Evolutionary conservation across 2,329 filamentous ascomycete genomes (phyloP).

Genomic region (Apiospora saccharicola): DNA sequence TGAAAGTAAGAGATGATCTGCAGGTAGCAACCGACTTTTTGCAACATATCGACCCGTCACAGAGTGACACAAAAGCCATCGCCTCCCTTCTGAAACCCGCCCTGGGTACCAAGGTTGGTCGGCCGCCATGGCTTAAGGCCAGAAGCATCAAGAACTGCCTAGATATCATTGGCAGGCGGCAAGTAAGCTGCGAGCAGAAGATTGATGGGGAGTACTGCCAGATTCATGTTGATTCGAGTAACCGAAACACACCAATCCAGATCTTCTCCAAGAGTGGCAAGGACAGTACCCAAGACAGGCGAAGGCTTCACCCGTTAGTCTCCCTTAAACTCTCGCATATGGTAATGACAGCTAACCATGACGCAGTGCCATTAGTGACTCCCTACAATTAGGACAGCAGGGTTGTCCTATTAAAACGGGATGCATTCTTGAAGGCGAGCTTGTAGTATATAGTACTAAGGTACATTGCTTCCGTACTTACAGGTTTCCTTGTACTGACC

Average conservation of each 20-base stretch:
- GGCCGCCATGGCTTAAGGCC: slow-evolving; percentile 70
- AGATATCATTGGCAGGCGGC: slow-evolving; percentile 64
- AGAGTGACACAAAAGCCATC: slow-evolving; percentile 36
- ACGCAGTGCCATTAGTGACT: slow-evolving; percentile 64
- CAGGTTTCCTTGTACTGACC: slow-evolving; percentile 32
- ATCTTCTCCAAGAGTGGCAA: slow-evolving; percentile 95
- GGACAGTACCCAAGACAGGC: slow-evolving; percentile 79
- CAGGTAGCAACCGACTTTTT: slow-evolving; percentile 65
- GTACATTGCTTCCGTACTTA: slow-evolving; percentile 39
- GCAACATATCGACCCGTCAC: slow-evolving; percentile 41
- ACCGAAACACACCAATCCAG: slow-evolving; percentile 62
- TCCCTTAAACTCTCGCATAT: neutral
- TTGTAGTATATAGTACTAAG: slow-evolving; percentile 78
- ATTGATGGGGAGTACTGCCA: slow-evolving; percentile 92
- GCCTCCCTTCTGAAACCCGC: slow-evolving; percentile 54
- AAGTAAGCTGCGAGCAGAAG: slow-evolving; percentile 80
- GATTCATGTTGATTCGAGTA: slow-evolving; percentile 77
- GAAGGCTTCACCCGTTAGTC: slow-evolving; percentile 62
- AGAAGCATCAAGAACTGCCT: slow-evolving; percentile 79
- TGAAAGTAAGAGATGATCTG: slow-evolving; percentile 76
- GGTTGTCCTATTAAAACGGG: slow-evolving; percentile 66
- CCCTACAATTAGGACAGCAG: slow-evolving; percentile 66
- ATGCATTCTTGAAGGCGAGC: slow-evolving; percentile 85
- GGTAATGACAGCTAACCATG: neutral
- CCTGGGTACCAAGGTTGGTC: slow-evolving; percentile 69